Evolutionary conservation across 352 stramenopile species (phyloP).

Genomic region (Globisporangium orthogonon): DNA sequence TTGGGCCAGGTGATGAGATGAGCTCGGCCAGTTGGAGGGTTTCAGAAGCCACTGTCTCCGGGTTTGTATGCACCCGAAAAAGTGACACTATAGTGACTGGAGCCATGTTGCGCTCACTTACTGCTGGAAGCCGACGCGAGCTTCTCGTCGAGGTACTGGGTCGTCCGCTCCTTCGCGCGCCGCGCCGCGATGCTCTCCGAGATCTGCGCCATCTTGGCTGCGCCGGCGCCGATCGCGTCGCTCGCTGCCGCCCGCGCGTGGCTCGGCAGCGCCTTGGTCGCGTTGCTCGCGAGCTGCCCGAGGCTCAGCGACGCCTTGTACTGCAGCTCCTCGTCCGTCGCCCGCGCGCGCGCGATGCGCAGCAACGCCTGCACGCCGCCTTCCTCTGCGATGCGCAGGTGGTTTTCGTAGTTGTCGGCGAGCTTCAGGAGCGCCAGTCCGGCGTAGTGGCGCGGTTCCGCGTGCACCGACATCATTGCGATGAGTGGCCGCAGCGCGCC

Average conservation of each 20-base stretch:
- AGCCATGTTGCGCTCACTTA: background rate
- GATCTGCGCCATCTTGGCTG: slow-evolving; percentile 74
- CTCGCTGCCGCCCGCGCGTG: slow-evolving; percentile 37
- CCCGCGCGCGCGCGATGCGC: slow-evolving; percentile 84
- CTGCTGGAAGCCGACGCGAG: slow-evolving; percentile 13
- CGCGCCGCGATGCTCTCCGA: slow-evolving; percentile 58
- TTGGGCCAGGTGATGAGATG: background rate
- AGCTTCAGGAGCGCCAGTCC: slow-evolving; percentile 95
- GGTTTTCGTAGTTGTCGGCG: slow-evolving; percentile 97
- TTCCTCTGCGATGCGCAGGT: slow-evolving; percentile 93
- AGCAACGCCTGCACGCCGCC: slow-evolving; percentile 94
- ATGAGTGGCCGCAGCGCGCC: slow-evolving; percentile 92
- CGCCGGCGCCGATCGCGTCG: slow-evolving; percentile 55
- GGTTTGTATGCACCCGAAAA: background rate
- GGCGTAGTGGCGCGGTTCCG: slow-evolving; percentile 93
- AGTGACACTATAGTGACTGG: background rate
- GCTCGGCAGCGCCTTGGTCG: slow-evolving; percentile 69
- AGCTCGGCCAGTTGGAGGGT: background rate
- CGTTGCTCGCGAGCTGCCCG: slow-evolving; percentile 89
- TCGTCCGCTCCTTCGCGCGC: slow-evolving; percentile 64
- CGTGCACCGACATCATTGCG: slow-evolving; percentile 93
- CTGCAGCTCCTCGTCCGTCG: slow-evolving; percentile 91
- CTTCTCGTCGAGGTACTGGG: slow-evolving; percentile 81
- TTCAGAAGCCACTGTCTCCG: too few species aligned
- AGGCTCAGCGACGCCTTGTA: slow-evolving; percentile 94